These are phyloP conservation scores for Anisodus acutangulus DNA, from an alignment of 257 asterid genomes.

Conservation along the genomic window DNA sequence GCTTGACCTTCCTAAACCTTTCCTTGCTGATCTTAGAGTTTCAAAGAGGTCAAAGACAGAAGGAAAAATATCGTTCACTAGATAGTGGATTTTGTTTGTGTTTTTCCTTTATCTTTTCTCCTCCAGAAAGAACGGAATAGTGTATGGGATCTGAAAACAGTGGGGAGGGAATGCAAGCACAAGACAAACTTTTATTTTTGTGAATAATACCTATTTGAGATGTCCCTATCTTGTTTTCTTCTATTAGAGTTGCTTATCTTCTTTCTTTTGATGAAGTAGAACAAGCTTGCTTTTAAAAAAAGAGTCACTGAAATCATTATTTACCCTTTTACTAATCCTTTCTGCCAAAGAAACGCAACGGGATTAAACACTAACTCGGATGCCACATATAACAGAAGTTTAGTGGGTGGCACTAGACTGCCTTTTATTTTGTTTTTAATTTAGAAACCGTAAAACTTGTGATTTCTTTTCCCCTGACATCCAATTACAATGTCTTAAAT, in stretches of 20 bases:
- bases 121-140: not conserved
- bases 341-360: not conserved
- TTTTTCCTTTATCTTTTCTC: not conserved
- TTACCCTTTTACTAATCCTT: not conserved
- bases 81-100: constrained; percentile 4
- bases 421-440: too few species aligned
- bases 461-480: too few species aligned
- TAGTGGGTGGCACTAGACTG: too few species aligned
- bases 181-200: not conserved
- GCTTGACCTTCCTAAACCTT: constrained; percentile 57
- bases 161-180: not conserved
- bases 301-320: not conserved
- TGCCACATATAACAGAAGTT: too few species aligned
- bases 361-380: too few species aligned
- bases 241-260: not conserved
- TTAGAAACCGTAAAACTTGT: too few species aligned
- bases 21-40: constrained; percentile 59
- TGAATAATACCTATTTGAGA: not conserved
- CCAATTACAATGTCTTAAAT: too few species aligned
- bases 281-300: not conserved
- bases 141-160: not conserved
- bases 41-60: constrained; percentile 60
- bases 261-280: not conserved
- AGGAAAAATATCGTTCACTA: constrained; percentile 43
- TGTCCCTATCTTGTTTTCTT: not conserved